phyloP scores from a whole-genome alignment of 2,329 filamentous ascomycete species.

The Leptographium radiaticola region DNA sequence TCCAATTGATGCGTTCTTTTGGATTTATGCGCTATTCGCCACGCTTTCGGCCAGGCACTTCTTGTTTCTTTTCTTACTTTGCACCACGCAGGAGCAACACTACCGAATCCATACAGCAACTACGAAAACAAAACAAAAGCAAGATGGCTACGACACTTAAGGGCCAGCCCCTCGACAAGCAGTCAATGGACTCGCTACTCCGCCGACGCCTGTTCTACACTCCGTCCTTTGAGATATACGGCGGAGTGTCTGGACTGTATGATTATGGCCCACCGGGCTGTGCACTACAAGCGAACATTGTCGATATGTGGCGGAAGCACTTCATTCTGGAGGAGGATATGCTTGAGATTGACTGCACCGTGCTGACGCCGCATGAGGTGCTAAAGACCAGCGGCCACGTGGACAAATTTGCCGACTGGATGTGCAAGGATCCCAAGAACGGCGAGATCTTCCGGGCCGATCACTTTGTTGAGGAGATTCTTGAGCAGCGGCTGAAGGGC shows the following conservation, averaged over 20 bases:
- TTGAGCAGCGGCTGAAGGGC: constrained; percentile 76
- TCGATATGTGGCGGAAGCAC: constrained; percentile 85
- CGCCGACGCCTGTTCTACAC: constrained; percentile 88
- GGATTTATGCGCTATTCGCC: constrained; percentile 1
- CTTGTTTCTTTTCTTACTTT: neutral
- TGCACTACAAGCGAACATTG: constrained; percentile 73
- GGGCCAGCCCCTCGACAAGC: constrained; percentile 79
- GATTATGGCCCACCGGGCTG: constrained; percentile 88
- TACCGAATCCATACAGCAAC: neutral
- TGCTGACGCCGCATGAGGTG: constrained; percentile 83
- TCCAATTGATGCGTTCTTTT: constrained; percentile 10
- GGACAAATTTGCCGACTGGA: constrained; percentile 96
- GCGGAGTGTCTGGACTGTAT: constrained; percentile 76
- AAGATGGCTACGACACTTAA: constrained; percentile 56
- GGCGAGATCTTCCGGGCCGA: constrained; percentile 94
- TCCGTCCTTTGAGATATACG: constrained; percentile 91
- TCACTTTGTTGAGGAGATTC: constrained; percentile 88
- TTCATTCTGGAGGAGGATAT: constrained; percentile 90
- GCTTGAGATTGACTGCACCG: constrained; percentile 89
- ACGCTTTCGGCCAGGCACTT: neutral
- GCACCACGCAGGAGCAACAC: neutral
- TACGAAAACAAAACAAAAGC: neutral
- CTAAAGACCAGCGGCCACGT: constrained; percentile 95
- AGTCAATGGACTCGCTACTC: constrained; percentile 70
- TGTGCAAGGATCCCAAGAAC: constrained; percentile 97